A percentile compares a stretch with the other conserved stretches of the same genome.
phyloP scores from a whole-genome alignment of 805 yeast genomes.

The Yamadazyma kitorensis region DNA sequence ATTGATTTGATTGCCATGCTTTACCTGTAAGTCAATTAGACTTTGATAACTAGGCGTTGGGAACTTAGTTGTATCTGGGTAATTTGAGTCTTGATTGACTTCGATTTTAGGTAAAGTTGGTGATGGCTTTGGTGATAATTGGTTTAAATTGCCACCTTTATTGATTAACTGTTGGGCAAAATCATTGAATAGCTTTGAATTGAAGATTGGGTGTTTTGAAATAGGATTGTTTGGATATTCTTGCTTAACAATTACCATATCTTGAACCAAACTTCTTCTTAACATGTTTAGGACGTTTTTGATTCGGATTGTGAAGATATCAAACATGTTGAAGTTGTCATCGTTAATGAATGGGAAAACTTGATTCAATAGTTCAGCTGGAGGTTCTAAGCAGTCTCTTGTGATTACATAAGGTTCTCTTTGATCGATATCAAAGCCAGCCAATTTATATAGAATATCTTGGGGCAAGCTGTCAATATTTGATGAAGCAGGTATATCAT shows the following conservation, averaged over 20 bases:
- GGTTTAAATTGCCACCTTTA: conserved; percentile 8
- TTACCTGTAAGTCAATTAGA: conserved; percentile 4
- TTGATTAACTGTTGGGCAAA: conserved; percentile 13
- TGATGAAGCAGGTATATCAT: conserved; percentile 12
- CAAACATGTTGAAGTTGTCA: conserved; percentile 8
- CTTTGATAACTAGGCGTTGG: no score
- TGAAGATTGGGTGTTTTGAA: conserved; percentile 24
- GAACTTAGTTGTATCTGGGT: neutral
- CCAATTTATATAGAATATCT: conserved; percentile 14
- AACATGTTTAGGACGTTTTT: conserved; percentile 17
- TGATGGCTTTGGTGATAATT: conserved; percentile 4
- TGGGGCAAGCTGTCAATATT: conserved; percentile 13
- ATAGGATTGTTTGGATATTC: conserved; percentile 23
- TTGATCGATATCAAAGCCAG: conserved; percentile 22
- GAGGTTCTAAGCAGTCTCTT: conserved; percentile 23
- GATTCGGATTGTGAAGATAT: conserved; percentile 11
- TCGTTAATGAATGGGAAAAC: conserved; percentile 28
- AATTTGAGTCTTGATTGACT: no score
- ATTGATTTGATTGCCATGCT: conserved; percentile 8
- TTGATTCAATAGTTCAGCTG: conserved; percentile 19
- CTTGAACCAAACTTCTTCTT: conserved; percentile 25
- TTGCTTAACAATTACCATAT: conserved; percentile 24
- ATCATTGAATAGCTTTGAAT: conserved; percentile 15
- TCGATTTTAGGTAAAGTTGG: neutral
- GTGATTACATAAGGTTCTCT: conserved; percentile 18